Evolutionary conservation across 495 filamentous ascomycete species (phyloP), one percentile per base, ranked within the genome.

Genomic region (Staphylotrichum longicolle): DNA sequence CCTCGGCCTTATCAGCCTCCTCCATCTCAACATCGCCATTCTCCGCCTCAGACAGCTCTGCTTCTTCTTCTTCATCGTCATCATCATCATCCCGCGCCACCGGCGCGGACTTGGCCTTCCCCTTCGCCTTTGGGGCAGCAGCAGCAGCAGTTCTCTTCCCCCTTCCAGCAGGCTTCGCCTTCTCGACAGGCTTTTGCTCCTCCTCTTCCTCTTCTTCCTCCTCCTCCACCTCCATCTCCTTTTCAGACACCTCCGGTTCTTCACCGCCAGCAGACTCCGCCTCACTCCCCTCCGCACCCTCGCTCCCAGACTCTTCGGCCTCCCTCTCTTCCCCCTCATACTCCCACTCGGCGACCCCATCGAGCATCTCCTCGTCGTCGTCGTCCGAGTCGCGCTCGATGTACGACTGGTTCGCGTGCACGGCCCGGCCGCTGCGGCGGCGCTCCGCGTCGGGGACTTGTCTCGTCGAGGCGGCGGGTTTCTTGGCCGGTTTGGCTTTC

Each of bases 281-380:
- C n/a, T 39, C 58, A 11, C 53, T 53, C 32, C 68, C 70, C 11
- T 65, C 69, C 5, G 34, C 64, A 33, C 44, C 45, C 30, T 35
- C 51, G 37, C 40, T 32, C 6, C 52, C 62, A 39, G 50, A 55
- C 4, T 12, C 40, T 3, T 27, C 46, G 2, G n/a, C 41, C 0
- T 42, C 51, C 3, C 27, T 30, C 5, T 27, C 46, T n/a, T 34
- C 41, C 0, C 51, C 51, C 3, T 70, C 65, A 35, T 84, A 84
- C 32, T 80, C 78, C 82, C 82, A 84, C 69, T 76, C 67, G 4
- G 82, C 80, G 9, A 84, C 82, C 7, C 82, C 82, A 41, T 77
- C 76, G 30, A 79, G 64, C 82, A 84, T 84, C 60, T 85, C 82
- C 70, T 83, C 77, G 41, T 85, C 83, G 50, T 82, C 81, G 39